Evolutionary conservation across 2,329 filamentous ascomycete species (phyloP), one percentile per base, ranked within the genome.

Genomic region (Macrophomina pseudophaseolina): DNA sequence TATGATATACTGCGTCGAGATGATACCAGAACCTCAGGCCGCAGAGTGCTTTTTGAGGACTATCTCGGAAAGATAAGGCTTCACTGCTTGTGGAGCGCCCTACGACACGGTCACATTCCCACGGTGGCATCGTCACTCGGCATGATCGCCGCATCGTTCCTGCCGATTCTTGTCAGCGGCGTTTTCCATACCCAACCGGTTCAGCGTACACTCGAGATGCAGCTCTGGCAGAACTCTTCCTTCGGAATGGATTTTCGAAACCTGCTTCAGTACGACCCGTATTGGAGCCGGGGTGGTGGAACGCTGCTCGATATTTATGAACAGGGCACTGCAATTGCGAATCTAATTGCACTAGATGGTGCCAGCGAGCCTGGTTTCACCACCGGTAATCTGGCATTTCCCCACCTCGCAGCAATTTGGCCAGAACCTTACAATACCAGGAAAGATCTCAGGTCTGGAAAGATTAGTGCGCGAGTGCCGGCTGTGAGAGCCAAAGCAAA

Each of bases 61-160:
- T 58, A 58, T 18, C 53, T 42, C 3, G 53, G 53, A n/a, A 58
- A 40, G 28, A 23, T 58, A 11, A 9, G 53, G n/a, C 16, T 58
- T 5, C 53, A 58, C 33, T 58, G 53, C 53, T 28, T 42, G n/a
- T 58, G 14, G 5, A 58, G n/a, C n/a, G 16, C 33, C 2, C 2
- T 42, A 2, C 18, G 33, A 8, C 32, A 33, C n/a, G 3, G 38
- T 9, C 33, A 58, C 7, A 18, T 58, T 28, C 11, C 33, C 7
- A 7, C 28, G 2, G n/a, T n/a, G 5, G 30, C 23, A n/a, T 58
- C 33, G 8, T 42, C 53, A 8, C 4, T 58, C 6, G 53, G 33
- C 2, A 23, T 23, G 16, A 12, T 58, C 1, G 9, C 35, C 16
- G 18, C 23, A 8, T 35, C 53, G 16, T 18, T 58, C 33, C 53